A percentile compares a stretch with the other conserved stretches of the same genome.
Evolutionary conservation across 2,329 filamentous ascomycete species (phyloP).

Genomic region (Claviceps pusilla): DNA sequence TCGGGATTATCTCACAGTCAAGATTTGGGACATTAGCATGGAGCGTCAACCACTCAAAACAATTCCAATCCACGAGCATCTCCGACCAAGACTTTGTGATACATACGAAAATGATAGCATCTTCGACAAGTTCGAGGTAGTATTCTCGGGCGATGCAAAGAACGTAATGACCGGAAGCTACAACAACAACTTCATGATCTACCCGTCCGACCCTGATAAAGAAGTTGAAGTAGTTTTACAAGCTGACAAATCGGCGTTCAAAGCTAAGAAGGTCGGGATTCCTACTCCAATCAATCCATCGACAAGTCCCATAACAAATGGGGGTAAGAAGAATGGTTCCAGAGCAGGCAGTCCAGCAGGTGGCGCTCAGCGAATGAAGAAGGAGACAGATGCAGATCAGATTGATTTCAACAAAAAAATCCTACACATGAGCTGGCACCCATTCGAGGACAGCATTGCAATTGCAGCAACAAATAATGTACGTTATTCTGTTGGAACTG

Average conservation of each 20-base stretch:
- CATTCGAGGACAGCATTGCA: constrained; percentile 97
- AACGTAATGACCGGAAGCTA: constrained; percentile 99
- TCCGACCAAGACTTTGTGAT: constrained; percentile 85
- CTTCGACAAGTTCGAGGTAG: constrained; percentile 99
- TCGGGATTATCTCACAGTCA: constrained; percentile 93
- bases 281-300: constrained; percentile 88
- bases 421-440: constrained; percentile 99
- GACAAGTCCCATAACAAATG: constrained; percentile 56
- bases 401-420: constrained; percentile 99
- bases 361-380: constrained; percentile 77
- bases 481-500: constrained; percentile 26
- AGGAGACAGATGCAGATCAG: constrained; percentile 97
- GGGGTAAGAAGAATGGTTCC: constrained; percentile 74
- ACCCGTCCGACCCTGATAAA: constrained; percentile 87
- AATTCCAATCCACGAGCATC: constrained; percentile 95
- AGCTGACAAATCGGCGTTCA: constrained; percentile 97
- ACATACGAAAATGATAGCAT: constrained; percentile 99
- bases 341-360: constrained; percentile 77
- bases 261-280: constrained; percentile 98
- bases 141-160: constrained; percentile 94
- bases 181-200: constrained; percentile 99
- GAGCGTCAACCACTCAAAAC: constrained; percentile 95
- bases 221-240: constrained; percentile 95
- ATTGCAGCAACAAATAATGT: constrained; percentile 99
- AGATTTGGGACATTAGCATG: constrained; percentile 99